Base-by-base conservation (phyloP, 2,329 filamentous ascomycete genomes). In the Periconia sp. region DNA sequence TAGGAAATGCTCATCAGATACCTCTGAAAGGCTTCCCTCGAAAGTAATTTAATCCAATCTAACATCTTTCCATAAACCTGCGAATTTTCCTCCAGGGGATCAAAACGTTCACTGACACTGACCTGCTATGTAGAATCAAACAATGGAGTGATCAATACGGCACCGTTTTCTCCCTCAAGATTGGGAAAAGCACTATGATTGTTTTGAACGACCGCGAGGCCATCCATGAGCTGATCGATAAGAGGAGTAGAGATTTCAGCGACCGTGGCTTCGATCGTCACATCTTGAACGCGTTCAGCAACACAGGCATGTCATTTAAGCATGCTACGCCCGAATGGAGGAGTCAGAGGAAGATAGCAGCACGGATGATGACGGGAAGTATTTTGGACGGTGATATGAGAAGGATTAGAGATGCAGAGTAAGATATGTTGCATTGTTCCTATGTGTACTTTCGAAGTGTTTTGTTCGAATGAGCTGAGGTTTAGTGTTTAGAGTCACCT, bases 1-100 rank as follows among this genome's bases (percentile, higher is more conserved):
- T 68, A 8, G 65, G 65, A 18, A 68, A 68, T 54, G 60, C 61
- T 1, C 63, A 68, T 35, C 59, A 20, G n/a, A 47, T 47, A 18
- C 45, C 45, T 37, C 6, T 27, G 11, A 47, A 9, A 2, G n/a
- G n/a, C 3, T n/a, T 47, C n/a, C 3, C 37, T 17, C 9, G 7
- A 11, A 47, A 37, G 42, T 44, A 37, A 11, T 13, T 37, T 11
- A 14, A 14, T n/a, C 10, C 15, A 27, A 27, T 27, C 23, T 8
- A 5, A 27, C 3, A 5, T 27, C 23, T 27, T 27, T n/a, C n/a
- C n/a, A n/a, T n/a, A 8, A 27, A 27, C 8, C 23, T 3, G 8
- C 23, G 23, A 27, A 3, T 27, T 8, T 5, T 27, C 8, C 23
- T 27, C 8, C 3, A 27, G 8, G 23, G 8, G 8, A 5, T 3